These are phyloP conservation scores for Heliophila coronopifolia DNA, from an alignment of 441 rosid genomes.

Conservation along the genomic window DNA sequence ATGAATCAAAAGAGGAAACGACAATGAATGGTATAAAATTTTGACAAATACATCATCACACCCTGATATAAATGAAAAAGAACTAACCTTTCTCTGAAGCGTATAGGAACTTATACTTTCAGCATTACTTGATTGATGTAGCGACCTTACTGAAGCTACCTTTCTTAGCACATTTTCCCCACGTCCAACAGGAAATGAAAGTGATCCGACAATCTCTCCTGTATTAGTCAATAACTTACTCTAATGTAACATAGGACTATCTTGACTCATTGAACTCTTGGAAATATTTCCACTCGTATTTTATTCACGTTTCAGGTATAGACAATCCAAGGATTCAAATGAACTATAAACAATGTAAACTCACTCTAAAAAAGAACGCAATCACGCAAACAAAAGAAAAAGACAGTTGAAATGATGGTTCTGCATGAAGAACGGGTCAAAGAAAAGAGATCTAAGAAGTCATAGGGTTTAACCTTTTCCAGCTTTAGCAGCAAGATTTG, in stretches of 20 bases:
- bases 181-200: constrained; percentile 81
- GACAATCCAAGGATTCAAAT: constrained; percentile 11
- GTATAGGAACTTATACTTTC: constrained; percentile 56
- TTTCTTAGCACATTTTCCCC: constrained; percentile 58
- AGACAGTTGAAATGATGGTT: constrained; percentile 3
- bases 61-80: constrained; percentile 9
- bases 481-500: constrained; percentile 97
- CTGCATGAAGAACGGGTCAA: constrained; percentile 4
- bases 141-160: constrained; percentile 73
- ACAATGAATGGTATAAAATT: constrained; percentile 8
- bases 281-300: constrained; percentile 1
- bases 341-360: constrained; percentile 1
- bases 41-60: constrained; percentile 5
- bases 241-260: constrained; percentile 18
- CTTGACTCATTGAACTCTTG: constrained; percentile 4
- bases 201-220: constrained; percentile 96
- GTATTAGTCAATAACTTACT: constrained; percentile 28
- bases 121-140: constrained; percentile 49
- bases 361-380: constrained; percentile 4
- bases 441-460: constrained; percentile 11
- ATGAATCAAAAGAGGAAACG: constrained; percentile 30
- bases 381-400: background rate
- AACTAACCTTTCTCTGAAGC: constrained; percentile 67
- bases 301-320: background rate
- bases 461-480: constrained; percentile 73